phyloP scores from a whole-genome alignment of 2,329 filamentous ascomycete genomes.

The Nannizzia gypsea region DNA sequence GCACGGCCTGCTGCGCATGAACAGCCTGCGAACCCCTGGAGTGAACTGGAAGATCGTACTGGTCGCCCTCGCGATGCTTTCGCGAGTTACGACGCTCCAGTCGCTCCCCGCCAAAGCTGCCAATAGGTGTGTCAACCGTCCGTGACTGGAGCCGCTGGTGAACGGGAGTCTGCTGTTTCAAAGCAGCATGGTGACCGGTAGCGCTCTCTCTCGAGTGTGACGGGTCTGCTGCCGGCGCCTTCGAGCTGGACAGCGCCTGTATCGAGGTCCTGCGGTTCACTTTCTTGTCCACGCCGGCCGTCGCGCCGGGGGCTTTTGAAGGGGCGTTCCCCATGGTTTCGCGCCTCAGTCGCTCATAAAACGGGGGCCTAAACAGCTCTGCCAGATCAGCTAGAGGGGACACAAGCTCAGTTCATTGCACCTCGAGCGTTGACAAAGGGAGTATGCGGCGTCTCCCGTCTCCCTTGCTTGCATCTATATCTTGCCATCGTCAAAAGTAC shows the following conservation, averaged over 20 bases:
- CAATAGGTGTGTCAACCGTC: constrained; percentile 23
- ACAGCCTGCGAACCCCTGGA: constrained; percentile 10
- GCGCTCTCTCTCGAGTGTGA: constrained; percentile 34
- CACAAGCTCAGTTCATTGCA: neutral
- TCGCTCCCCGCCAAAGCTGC: constrained; percentile 15
- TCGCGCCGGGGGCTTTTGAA: constrained; percentile 32
- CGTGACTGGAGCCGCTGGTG: constrained; percentile 34
- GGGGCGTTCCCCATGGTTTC: constrained; percentile 38
- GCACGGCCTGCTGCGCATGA: constrained; percentile 28
- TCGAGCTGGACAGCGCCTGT: constrained; percentile 29
- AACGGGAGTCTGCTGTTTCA: constrained; percentile 24
- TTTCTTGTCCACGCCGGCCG: constrained; percentile 26
- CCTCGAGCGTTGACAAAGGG: neutral
- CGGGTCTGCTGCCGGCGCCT: constrained; percentile 33
- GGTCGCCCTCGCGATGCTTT: constrained; percentile 12
- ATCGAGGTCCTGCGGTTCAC: constrained; percentile 32
- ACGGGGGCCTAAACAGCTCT: neutral
- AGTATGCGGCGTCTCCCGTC: neutral
- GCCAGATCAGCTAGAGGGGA: neutral
- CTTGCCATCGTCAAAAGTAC: neutral
- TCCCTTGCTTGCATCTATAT: neutral
- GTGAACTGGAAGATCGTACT: neutral
- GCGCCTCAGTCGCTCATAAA: constrained; percentile 3
- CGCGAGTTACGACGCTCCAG: constrained; percentile 18
- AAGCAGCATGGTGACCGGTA: constrained; percentile 29